These are phyloP conservation scores for Celoporthe dispersa DNA, from an alignment of 2,329 filamentous ascomycete genomes.

Conservation along the genomic window DNA sequence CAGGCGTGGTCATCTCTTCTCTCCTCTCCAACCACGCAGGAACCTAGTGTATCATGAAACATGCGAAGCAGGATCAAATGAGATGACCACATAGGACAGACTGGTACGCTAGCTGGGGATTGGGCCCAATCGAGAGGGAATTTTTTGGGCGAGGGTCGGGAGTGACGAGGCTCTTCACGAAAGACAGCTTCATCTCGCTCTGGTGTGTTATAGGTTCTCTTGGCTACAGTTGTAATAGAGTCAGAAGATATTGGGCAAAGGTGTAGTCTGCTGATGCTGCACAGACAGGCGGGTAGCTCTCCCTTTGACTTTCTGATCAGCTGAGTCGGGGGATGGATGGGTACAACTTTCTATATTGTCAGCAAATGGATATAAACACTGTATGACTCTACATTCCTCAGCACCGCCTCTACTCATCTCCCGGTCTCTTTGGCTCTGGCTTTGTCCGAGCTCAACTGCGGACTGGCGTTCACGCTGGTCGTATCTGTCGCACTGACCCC, in stretches of 20 bases:
- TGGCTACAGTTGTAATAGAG: not conserved
- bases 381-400: not conserved
- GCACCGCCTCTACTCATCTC: not conserved
- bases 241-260: not conserved
- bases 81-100: not conserved
- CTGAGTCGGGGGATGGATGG: not conserved
- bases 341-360: not conserved
- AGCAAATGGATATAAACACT: not conserved
- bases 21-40: not conserved
- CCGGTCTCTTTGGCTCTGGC: not conserved
- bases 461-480: constrained; percentile 30
- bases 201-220: not conserved
- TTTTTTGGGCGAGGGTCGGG: not conserved
- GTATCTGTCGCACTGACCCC: constrained; percentile 42
- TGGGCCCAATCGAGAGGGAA: not conserved
- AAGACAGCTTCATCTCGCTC: not conserved
- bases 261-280: not conserved
- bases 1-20: not conserved
- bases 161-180: not conserved
- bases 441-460: constrained; percentile 25
- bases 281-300: not conserved
- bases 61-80: not conserved
- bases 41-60: not conserved
- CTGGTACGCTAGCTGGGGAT: not conserved
- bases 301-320: not conserved